Evolutionary conservation across 2,329 filamentous ascomycete genomes (phyloP).

Genomic region (Purpureocillium lavendulum): DNA sequence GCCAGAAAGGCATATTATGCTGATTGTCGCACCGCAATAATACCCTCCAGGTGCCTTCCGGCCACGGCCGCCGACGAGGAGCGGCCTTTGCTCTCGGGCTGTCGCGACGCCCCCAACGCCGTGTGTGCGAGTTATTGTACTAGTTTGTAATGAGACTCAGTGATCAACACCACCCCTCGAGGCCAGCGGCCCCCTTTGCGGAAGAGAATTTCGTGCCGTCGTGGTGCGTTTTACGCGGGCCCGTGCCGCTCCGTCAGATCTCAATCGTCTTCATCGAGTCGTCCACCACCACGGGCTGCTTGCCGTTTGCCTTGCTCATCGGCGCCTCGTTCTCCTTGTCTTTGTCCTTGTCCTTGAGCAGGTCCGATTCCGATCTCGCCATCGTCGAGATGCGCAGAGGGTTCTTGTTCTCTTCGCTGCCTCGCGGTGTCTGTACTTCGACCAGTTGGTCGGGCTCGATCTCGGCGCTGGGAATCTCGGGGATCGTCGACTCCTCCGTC

Average conservation of each 20-base stretch:
- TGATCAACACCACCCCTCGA: too few relatives aligned
- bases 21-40: background rate
- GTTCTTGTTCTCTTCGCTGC: constrained; percentile 31
- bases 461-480: constrained; percentile 26
- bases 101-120: constrained; percentile 11
- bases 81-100: constrained; percentile 3
- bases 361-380: constrained; percentile 23
- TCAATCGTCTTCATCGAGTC: constrained; percentile 55
- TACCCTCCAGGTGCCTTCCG: background rate
- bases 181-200: too few relatives aligned
- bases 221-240: constrained; percentile 12
- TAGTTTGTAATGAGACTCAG: background rate
- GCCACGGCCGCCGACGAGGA: background rate
- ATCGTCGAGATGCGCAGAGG: constrained; percentile 19
- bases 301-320: constrained; percentile 31
- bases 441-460: constrained; percentile 43
- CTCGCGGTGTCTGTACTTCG: constrained; percentile 46
- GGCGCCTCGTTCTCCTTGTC: constrained; percentile 27
- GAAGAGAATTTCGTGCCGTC: constrained; percentile 13
- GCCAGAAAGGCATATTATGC: background rate
- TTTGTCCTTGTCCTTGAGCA: constrained; percentile 23
- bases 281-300: constrained; percentile 34
- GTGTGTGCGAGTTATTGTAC: background rate
- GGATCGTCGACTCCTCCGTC: constrained; percentile 53
- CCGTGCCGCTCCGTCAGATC: constrained; percentile 22